Evolutionary conservation across 1,284 basidiomycete species (phyloP).

Genomic region (Cutaneotrichosporon mucoides): DNA sequence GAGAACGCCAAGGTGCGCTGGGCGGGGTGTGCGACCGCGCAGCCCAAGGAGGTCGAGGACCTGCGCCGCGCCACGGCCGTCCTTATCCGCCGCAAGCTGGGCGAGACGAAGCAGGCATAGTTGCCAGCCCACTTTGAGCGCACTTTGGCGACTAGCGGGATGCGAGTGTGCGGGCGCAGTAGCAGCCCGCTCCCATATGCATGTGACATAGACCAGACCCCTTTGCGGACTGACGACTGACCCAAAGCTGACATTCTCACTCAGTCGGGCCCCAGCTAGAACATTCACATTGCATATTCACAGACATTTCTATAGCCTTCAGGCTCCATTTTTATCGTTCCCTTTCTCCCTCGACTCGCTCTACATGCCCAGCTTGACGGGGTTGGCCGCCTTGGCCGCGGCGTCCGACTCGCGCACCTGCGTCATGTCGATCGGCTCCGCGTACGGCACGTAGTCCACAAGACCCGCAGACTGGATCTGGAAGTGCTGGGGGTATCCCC

Average conservation of each 20-base stretch:
- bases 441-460: conserved; percentile 22
- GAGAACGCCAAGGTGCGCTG: conserved; percentile 79
- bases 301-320: not conserved
- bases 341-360: not conserved
- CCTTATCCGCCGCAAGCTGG: conserved; percentile 57
- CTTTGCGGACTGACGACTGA: no score
- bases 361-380: conserved; percentile 6
- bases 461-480: conserved; percentile 15
- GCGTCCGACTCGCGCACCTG: conserved; percentile 15
- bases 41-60: conserved; percentile 64
- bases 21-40: conserved; percentile 86
- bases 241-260: no score
- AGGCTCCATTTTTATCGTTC: not conserved
- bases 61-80: conserved; percentile 71
- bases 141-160: no score
- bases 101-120: not conserved
- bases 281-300: not conserved
- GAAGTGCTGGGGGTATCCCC: conserved; percentile 21
- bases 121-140: not conserved
- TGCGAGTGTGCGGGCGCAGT: no score
- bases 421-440: conserved; percentile 12
- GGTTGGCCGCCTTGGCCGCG: conserved; percentile 10
- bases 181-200: no score
- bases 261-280: no score
- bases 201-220: no score